These are phyloP conservation scores for Phytopythium helicoides DNA, from an alignment of 352 stramenopile genomes.

Conservation along the genomic window DNA sequence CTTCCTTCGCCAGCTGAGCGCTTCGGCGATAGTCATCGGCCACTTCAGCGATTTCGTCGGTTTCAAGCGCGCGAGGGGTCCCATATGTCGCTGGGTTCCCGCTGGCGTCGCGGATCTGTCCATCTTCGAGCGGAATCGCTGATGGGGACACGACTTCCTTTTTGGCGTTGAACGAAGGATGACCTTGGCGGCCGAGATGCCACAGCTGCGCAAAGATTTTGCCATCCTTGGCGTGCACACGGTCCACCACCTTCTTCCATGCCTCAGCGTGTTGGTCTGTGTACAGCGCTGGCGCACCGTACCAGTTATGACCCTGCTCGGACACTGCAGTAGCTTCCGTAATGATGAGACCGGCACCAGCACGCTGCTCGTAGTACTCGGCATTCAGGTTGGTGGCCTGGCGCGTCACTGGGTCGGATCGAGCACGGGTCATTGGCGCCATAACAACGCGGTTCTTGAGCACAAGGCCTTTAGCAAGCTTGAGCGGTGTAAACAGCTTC, in stretches of 20 bases:
- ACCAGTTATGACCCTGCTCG: conserved; percentile 9
- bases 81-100: conserved; percentile 7
- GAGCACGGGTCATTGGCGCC: conserved; percentile 27
- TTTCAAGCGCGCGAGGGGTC: conserved; percentile 9
- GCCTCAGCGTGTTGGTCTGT: conserved; percentile 17
- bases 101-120: conserved; percentile 19
- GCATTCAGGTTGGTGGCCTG: too few relatives aligned
- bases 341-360: too few relatives aligned
- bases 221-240: too few relatives aligned
- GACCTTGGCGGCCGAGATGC: too few relatives aligned
- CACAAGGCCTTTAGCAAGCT: conserved; percentile 10
- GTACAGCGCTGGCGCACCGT: conserved; percentile 35
- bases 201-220: too few relatives aligned
- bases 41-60: too few relatives aligned
- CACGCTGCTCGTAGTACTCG: conserved; percentile 52
- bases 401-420: too few relatives aligned
- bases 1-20: conserved; percentile 47
- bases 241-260: conserved; percentile 38
- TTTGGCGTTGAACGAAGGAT: conserved; percentile 30
- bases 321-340: conserved; percentile 22
- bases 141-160: conserved; percentile 12
- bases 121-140: conserved; percentile 1
- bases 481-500: conserved; percentile 22
- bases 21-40: too few relatives aligned
- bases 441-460: conserved; percentile 30